phyloP scores from a whole-genome alignment of 2,329 filamentous ascomycete species.

The Sporothrix schenckii region DNA sequence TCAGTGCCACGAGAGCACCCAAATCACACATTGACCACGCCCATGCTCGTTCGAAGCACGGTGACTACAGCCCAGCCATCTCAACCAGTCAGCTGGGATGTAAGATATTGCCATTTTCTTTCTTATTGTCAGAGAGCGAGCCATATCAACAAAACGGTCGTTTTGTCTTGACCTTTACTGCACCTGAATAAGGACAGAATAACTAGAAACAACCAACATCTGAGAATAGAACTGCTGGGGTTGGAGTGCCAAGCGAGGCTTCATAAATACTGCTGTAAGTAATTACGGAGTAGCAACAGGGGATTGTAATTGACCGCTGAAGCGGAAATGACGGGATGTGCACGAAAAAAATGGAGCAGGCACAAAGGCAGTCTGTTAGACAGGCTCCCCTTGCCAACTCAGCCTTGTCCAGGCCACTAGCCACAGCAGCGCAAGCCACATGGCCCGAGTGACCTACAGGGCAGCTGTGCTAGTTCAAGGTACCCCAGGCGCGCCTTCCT shows the following conservation, averaged over 20 bases:
- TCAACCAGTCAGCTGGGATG: not conserved
- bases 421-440: constrained; percentile 21
- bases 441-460: not conserved
- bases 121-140: too few relatives aligned
- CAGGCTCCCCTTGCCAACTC: not conserved
- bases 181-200: not conserved
- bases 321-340: not conserved
- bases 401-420: constrained; percentile 18
- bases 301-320: not conserved
- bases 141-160: not conserved
- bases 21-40: not conserved
- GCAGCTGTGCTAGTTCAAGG: not conserved
- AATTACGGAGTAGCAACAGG: not conserved
- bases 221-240: not conserved
- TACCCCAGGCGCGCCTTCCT: not conserved
- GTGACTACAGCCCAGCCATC: too few relatives aligned
- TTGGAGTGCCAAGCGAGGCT: constrained; percentile 2
- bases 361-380: too few relatives aligned
- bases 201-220: not conserved
- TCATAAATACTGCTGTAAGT: not conserved
- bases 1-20: not conserved
- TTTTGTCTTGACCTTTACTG: not conserved
- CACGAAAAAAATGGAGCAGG: not conserved
- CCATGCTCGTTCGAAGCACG: not conserved
- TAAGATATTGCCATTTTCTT: not conserved